Conservation (phyloP, 164 flowering plant species). For the Dillenia turbinata region DNA sequence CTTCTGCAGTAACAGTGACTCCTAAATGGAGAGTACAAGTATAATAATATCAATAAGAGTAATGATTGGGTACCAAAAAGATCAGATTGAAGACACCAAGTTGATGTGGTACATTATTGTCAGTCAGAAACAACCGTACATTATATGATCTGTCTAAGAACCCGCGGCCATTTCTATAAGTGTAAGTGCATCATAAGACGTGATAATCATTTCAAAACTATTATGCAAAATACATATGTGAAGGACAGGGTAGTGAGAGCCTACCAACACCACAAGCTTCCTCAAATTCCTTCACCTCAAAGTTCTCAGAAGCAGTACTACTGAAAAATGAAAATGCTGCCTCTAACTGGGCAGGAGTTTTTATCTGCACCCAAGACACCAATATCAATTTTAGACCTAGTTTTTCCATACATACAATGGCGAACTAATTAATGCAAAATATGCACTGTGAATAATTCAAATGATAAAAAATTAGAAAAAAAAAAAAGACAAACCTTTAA, state of each 20-base stretch:
- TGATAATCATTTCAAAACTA: too few relatives aligned
- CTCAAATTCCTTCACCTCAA: slow-evolving; percentile 63
- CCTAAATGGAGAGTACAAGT: slow-evolving; percentile 32
- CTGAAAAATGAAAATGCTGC: slow-evolving; percentile 67
- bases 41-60: too few relatives aligned
- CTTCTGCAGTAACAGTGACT: slow-evolving; percentile 58
- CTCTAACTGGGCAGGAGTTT: slow-evolving; percentile 86
- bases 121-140: too few relatives aligned
- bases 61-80: too few relatives aligned
- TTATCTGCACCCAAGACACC: slow-evolving; percentile 43
- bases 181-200: too few relatives aligned
- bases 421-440: background rate
- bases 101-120: too few relatives aligned
- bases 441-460: background rate
- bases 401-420: too few relatives aligned
- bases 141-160: too few relatives aligned
- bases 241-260: slow-evolving; percentile 7
- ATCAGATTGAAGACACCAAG: too few relatives aligned
- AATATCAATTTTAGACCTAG: too few relatives aligned
- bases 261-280: slow-evolving; percentile 95
- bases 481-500: slow-evolving; percentile 45
- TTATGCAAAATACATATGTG: too few relatives aligned
- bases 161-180: too few relatives aligned
- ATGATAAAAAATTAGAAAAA: background rate
- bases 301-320: slow-evolving; percentile 42